Evolutionary conservation across 164 flowering plant genomes (phyloP).

Genomic region (Vitis cinerea): DNA sequence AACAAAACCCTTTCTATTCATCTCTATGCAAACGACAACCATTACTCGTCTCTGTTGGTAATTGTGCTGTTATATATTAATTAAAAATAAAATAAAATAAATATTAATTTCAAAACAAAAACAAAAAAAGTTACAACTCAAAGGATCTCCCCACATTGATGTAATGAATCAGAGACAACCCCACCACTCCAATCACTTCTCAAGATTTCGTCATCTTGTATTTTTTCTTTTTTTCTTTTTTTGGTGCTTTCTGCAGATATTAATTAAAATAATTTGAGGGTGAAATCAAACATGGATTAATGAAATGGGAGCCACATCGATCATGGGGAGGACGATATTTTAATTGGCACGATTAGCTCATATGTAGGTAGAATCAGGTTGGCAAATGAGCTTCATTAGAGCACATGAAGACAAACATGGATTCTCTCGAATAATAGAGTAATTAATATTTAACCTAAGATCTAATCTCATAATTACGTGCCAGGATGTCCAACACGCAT

Average conservation of each 20-base stretch:
- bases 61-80: conserved; percentile 4
- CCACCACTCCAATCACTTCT: background rate
- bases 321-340: background rate
- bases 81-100: conserved; percentile 3
- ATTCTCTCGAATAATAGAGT: background rate
- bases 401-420: background rate
- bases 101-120: background rate
- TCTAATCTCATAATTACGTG: conserved; percentile 21
- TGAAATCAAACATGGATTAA: background rate
- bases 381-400: conserved; percentile 5
- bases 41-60: conserved; percentile 10
- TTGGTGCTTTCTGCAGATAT: no score
- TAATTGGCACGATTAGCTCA: conserved; percentile 16
- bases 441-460: conserved; percentile 1
- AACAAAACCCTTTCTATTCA: background rate
- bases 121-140: background rate
- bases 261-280: no score
- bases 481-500: conserved; percentile 23
- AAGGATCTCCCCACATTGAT: background rate
- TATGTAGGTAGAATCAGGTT: background rate
- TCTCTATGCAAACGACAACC: conserved; percentile 6
- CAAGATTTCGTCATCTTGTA: background rate
- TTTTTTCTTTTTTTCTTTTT: no score
- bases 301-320: background rate
- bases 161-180: background rate